Base-by-base conservation (phyloP, 2,329 filamentous ascomycete genomes). In the Neonectria punicea region DNA sequence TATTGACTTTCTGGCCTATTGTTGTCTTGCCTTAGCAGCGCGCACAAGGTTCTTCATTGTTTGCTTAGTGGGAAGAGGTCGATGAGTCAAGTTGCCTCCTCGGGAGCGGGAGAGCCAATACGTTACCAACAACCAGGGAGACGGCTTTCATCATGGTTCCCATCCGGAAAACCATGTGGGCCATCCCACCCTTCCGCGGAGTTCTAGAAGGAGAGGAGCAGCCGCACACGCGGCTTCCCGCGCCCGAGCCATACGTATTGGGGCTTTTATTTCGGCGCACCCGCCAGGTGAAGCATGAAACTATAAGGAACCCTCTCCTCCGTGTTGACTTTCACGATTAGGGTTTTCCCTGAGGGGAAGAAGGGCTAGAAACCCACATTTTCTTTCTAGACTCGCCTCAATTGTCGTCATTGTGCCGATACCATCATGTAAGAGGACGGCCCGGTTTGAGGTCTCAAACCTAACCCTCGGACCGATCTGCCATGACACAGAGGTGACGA, bases 1-100 rank as follows among this genome's bases (percentile, higher is more conserved):
- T 22, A 53, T 53, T 53, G 47, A 50, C 25, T 51, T 58, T 51
- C 32, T 30, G 36, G 25, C 14, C 36, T n/a, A 41, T 58, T 20
- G 22, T 9, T 6, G 3, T 14, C 7, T 30, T 34, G 10, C 32
- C 25, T 44, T 13, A 47, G 32, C 22, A 20, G 20, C 7, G n/a
- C n/a, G 13, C n/a, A 18, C 28, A 50, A 44, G 32, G 14, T 49
- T 57, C 14, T n/a, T 20, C 18, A n/a, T 22, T 34, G 18, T 18
- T 56, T 30, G 10, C 20, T 49, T 57, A 47, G 43, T 34, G 49
- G n/a, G n/a, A 18, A 20, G n/a, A 14, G 5, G 10, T 14, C 30
- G n/a, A 22, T n/a, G 44, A 16, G 22, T 16, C 14, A 16, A 39
- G 36, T 39, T 39, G 36, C 14, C 36, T 39, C 36, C 5, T 16